Evolutionary conservation across 768 basidiomycete genomes (phyloP).

Genomic region (Boletus bicolor): DNA sequence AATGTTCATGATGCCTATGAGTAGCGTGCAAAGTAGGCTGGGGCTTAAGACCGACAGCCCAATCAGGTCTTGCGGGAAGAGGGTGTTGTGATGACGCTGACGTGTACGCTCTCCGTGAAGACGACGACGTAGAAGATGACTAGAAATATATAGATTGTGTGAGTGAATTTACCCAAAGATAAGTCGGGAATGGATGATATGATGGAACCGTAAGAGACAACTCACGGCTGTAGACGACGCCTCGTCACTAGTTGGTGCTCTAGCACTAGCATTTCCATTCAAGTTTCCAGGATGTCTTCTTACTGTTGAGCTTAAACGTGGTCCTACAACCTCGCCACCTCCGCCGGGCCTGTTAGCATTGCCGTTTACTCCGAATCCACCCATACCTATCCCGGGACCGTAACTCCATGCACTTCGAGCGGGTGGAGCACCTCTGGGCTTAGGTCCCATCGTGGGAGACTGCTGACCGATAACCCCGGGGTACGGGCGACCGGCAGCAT

Average conservation of each 20-base stretch:
- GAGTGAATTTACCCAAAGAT: conserved; percentile 4
- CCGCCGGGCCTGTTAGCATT: conserved; percentile 22
- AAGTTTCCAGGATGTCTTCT: conserved; percentile 50
- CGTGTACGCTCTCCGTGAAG: conserved; percentile 73
- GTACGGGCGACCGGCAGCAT: conserved; percentile 21
- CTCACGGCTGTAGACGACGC: conserved; percentile 74
- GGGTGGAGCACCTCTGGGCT: conserved; percentile 36
- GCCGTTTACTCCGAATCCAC: conserved; percentile 38
- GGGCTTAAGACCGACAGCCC: conserved; percentile 83
- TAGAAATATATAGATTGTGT: conserved; percentile 26
- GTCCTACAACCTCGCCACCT: conserved; percentile 55
- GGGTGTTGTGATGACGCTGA: conserved; percentile 76
- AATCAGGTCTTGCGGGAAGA: conserved; percentile 79
- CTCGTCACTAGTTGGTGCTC: conserved; percentile 69
- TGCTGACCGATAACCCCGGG: conserved; percentile 33
- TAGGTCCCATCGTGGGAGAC: conserved; percentile 24
- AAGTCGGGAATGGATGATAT: neutral
- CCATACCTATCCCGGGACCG: conserved; percentile 57
- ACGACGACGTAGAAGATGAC: conserved; percentile 81
- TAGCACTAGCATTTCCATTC: conserved; percentile 50
- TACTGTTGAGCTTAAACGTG: conserved; percentile 52
- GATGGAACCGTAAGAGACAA: conserved; percentile 18
- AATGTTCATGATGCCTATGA: conserved; percentile 53
- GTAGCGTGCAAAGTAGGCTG: conserved; percentile 62
- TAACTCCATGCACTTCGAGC: conserved; percentile 64